A percentile compares a stretch with the other conserved stretches of the same genome.
These are phyloP conservation scores for Pouteria glomerata DNA, from an alignment of 148 eudicot genomes.

Conservation along the genomic window DNA sequence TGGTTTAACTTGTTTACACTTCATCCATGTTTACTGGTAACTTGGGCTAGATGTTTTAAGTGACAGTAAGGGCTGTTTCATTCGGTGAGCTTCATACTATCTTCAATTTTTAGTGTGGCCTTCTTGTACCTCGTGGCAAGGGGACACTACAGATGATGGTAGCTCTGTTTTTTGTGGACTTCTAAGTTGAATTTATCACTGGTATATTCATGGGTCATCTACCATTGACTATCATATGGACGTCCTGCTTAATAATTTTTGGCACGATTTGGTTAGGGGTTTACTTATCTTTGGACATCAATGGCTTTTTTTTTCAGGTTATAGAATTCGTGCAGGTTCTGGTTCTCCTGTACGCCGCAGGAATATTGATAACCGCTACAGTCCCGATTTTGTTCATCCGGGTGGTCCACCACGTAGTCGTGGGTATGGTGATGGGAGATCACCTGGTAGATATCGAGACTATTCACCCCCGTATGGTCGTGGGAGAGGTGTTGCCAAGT, in stretches of 20 bases:
- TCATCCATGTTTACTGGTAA: slow-evolving; percentile 7
- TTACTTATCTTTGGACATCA: slow-evolving; percentile 35
- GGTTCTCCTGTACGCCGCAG: slow-evolving; percentile 81
- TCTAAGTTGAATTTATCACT: slow-evolving; percentile 16
- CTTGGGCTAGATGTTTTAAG: slow-evolving; percentile 11
- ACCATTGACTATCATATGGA: slow-evolving; percentile 21
- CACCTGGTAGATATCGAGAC: slow-evolving; percentile 63
- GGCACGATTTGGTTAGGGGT: slow-evolving; percentile 11
- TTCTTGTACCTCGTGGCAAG: slow-evolving; percentile 11
- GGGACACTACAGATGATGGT: slow-evolving; percentile 17
- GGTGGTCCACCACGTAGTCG: slow-evolving; percentile 54
- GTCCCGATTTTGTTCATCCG: slow-evolving; percentile 61
- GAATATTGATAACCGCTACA: slow-evolving; percentile 59
- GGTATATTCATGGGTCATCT: slow-evolving; percentile 21
- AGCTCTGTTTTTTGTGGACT: slow-evolving; percentile 12
- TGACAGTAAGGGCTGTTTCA: slow-evolving; percentile 7
- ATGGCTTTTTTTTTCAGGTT: slow-evolving; percentile 70
- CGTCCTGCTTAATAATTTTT: slow-evolving; percentile 7
- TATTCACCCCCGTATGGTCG: slow-evolving; percentile 72
- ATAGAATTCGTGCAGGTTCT: slow-evolving; percentile 76
- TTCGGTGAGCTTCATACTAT: slow-evolving; percentile 14
- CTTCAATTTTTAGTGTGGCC: slow-evolving; percentile 13
- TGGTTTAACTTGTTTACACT: slow-evolving; percentile 11
- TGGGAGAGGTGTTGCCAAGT: slow-evolving; percentile 66
- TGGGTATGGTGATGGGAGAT: slow-evolving; percentile 68